Base-by-base conservation (phyloP, 2,329 filamentous ascomycete genomes). In the Exophiala sp. region DNA sequence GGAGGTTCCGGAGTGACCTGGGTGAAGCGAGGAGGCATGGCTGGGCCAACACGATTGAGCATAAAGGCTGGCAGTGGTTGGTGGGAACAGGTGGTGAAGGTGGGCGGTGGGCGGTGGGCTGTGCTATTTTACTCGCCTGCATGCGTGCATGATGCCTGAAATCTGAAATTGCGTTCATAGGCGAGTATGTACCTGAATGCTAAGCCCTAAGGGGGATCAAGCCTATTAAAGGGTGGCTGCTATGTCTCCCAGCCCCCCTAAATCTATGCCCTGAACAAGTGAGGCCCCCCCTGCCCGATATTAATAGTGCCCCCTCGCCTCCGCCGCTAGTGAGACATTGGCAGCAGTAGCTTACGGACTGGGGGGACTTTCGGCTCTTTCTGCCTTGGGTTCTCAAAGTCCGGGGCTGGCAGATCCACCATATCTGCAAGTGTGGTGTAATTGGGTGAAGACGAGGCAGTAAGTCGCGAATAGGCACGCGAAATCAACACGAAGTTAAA, bases 281-380 rank as follows among this genome's bases (percentile, higher is more conserved):
- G 34, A 34, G 18, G 14, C n/a, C 13, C 5, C 16, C 34, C 14
- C 19, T 6, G 9, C 3, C n/a, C 10, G 48, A 50, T 57, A 57
- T 57, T 54, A 54, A 54, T 57, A 57, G 54, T 43, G 54, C 41
- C 45, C 45, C 24, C 48, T 46, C 45, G 45, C 51, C 48, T 44
- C 54, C 54, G 54, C 54, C 54, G 48, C 54, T 57, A 54, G 49
- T n/a, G n/a, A n/a, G n/a, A n/a, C n/a, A n/a, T n/a, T n/a, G n/a
- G n/a, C n/a, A n/a, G n/a, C n/a, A n/a, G 29, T 32, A 32, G 29
- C 29, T 13, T 32, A 3, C 29, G 29, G 29, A 32, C 11, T 32
- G 29, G 29, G 29, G 34, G 14, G 7, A 16, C 14, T 18, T 11
- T 37, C 34, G 34, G 34, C 34, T 19, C 13, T 37, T 6, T 13